Evolutionary conservation across 805 yeast species (phyloP), one percentile per base, ranked within the genome.

Genomic region (Pichia ethanolica): DNA sequence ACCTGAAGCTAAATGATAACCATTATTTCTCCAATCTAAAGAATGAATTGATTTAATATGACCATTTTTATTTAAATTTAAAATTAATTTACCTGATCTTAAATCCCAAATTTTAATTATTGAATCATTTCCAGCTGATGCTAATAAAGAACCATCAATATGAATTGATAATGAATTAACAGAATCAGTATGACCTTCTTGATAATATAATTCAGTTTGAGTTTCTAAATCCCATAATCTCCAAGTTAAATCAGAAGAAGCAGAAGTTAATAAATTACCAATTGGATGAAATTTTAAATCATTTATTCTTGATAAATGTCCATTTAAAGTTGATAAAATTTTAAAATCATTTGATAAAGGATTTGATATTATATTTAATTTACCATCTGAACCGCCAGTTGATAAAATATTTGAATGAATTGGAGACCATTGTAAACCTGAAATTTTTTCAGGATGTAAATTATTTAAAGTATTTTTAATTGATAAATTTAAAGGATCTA

Each of bases 201-300:
- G 98, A 51, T 78, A 71, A 39, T 78, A 68, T 7, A 91, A 59
- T 47, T 80, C 80, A 33, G 61, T 60, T 13, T 65, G 63, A 5
- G 71, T 75, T 11, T 68, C 66, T 0, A 81, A 55, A 63, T 91
- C 97, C 96, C 96, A 90, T 3, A 88, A 63, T 52, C 88, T 76
- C 97, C 97, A 91, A 0, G 96, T 87, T 55, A 73, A 73, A 65
- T 91, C 97, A 59, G 75, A 83, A 0, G 97, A 89, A 0, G 95
- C 84, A 10, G 87, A 75, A 0, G 82, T 86, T 1, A 85, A 53
- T 55, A 63, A 78, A 3, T 64, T 55, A 1, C 81, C 81, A 5
- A 68, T 56, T 1, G 95, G 95, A 64, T 89, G 95, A 53, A 80
- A 77, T 35, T 75, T 74, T 0, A 82, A 65, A 14, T 76, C 70